phyloP scores from a whole-genome alignment of 345 rosid genomes.

The Arabis alpina region DNA sequence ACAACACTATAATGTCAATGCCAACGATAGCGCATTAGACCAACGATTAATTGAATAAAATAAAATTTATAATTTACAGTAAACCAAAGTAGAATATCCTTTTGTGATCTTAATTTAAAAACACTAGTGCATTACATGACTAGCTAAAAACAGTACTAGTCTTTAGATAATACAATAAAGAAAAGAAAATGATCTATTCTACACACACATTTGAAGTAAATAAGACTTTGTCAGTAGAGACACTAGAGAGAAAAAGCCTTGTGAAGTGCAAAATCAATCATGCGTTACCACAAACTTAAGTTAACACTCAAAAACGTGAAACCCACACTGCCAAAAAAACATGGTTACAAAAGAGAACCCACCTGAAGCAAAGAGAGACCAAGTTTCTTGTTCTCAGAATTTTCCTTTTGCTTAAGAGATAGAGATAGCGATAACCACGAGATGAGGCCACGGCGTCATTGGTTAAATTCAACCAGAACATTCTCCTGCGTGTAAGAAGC shows the following conservation, averaged over 20 bases:
- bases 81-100: not conserved
- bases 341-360: slow-evolving; percentile 30
- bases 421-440: not conserved
- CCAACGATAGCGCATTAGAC: not conserved
- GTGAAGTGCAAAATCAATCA: slow-evolving; percentile 20
- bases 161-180: not conserved
- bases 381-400: not conserved
- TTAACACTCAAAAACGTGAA: slow-evolving; percentile 25
- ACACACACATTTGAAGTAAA: not conserved
- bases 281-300: slow-evolving; percentile 30
- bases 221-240: slow-evolving; percentile 31
- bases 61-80: too few species aligned
- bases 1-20: too few species aligned
- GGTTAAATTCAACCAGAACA: slow-evolving; percentile 33
- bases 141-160: not conserved
- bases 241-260: not conserved
- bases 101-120: not conserved
- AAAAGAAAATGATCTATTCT: not conserved
- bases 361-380: not conserved
- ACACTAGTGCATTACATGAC: slow-evolving; percentile 4
- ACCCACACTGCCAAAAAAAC: slow-evolving; percentile 28
- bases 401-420: not conserved
- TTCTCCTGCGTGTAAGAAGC: slow-evolving; percentile 28
- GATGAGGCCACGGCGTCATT: slow-evolving; percentile 33
- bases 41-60: not conserved